A percentile compares a stretch with the other conserved stretches of the same genome.
These are phyloP conservation scores for Penicillium cataractarum DNA, from an alignment of 495 filamentous ascomycete genomes.

Conservation along the genomic window DNA sequence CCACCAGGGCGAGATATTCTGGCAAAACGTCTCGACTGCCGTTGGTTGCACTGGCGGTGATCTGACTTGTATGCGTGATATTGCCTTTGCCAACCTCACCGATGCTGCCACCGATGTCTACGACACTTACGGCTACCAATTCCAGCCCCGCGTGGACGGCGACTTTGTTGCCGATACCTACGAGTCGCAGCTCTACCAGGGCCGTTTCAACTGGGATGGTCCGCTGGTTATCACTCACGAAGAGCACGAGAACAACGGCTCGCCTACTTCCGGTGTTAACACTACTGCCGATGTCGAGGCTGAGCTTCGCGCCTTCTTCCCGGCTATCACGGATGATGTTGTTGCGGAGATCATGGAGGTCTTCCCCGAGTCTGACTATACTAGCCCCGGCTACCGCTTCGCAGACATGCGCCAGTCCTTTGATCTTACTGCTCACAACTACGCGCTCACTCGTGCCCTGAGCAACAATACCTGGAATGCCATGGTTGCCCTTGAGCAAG, in stretches of 20 bases:
- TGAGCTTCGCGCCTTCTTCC: conserved; percentile 37
- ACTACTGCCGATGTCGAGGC: conserved; percentile 34
- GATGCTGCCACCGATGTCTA: conserved; percentile 27
- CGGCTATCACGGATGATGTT: conserved; percentile 36
- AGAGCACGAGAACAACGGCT: conserved; percentile 36
- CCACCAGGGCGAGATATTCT: conserved; percentile 33
- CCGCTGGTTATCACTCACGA: conserved; percentile 40
- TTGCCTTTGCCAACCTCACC: conserved; percentile 33
- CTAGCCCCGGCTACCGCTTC: conserved; percentile 34
- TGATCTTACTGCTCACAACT: conserved; percentile 36
- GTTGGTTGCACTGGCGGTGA: conserved; percentile 35
- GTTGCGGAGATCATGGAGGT: conserved; percentile 28
- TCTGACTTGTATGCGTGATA: conserved; percentile 33
- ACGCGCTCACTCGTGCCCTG: conserved; percentile 35
- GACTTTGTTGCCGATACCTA: conserved; percentile 43
- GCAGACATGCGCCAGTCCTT: conserved; percentile 41
- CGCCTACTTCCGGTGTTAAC: conserved; percentile 31
- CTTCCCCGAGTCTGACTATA: conserved; percentile 37
- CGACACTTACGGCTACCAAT: conserved; percentile 35
- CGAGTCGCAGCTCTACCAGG: conserved; percentile 41
- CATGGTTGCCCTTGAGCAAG: conserved; percentile 28
- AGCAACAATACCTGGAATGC: conserved; percentile 42
- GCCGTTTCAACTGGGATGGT: conserved; percentile 41
- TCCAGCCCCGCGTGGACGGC: conserved; percentile 42
- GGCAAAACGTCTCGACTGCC: conserved; percentile 39